Percentiles rank a stretch among this genome's conserved stretches.
These are phyloP conservation scores for Trifolium pratense DNA, from an alignment of 306 rosid species.

Conservation along the genomic window DNA sequence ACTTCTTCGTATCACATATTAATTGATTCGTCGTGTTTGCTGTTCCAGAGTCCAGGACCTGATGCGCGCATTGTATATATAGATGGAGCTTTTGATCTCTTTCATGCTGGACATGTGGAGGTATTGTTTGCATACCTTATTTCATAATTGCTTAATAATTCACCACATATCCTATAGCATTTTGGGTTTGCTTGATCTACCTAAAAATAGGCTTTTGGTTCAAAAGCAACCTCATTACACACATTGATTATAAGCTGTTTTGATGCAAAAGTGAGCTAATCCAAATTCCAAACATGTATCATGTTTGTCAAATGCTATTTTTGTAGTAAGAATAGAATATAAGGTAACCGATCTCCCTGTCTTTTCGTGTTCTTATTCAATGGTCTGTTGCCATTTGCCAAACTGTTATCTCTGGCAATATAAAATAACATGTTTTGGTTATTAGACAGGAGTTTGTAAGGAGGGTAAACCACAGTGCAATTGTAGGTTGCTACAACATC, in stretches of 20 bases:
- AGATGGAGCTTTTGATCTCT: conserved; percentile 99
- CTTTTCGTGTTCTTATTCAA: not conserved
- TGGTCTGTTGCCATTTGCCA: not conserved
- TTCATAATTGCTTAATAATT: conserved; percentile 1
- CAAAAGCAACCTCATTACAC: conserved; percentile 9
- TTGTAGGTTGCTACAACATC: not conserved
- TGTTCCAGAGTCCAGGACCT: conserved; percentile 89
- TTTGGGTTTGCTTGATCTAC: conserved; percentile 26
- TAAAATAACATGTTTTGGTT: conserved; percentile 26
- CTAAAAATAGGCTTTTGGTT: not conserved
- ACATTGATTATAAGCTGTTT: conserved; percentile 22
- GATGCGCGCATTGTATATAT: conserved; percentile 93
- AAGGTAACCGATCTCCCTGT: conserved; percentile 6
- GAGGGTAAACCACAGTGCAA: conserved; percentile 1
- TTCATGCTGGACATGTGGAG: conserved; percentile 99
- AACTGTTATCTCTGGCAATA: conserved; percentile 12
- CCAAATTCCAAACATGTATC: conserved; percentile 1
- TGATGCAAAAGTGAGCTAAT: conserved; percentile 14
- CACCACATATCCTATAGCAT: conserved; percentile 13
- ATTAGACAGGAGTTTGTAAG: not conserved
- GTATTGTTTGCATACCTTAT: conserved; percentile 40
- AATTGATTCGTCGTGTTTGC: conserved; percentile 19
- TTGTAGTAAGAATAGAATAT: conserved; percentile 1
- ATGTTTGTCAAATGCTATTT: conserved; percentile 23
- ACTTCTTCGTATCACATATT: conserved; percentile 16